Percentiles rank a stretch among this genome's conserved stretches.
These are phyloP conservation scores for Boletus reticulatus DNA, from an alignment of 768 basidiomycete genomes.

Conservation along the genomic window DNA sequence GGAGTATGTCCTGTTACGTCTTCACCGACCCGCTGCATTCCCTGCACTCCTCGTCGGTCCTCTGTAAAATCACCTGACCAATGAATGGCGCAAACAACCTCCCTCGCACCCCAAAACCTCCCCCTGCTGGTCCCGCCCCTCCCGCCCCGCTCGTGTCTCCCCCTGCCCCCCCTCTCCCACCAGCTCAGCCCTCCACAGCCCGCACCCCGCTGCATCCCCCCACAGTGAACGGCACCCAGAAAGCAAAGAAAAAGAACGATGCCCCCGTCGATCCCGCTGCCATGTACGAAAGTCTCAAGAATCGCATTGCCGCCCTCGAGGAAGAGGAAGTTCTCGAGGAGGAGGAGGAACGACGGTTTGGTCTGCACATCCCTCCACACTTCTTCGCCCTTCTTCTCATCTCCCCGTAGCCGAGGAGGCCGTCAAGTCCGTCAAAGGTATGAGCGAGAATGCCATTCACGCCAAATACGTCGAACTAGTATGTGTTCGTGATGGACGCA, in stretches of 20 bases:
- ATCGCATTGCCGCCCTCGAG: slow-evolving; percentile 83
- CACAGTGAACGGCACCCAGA: slow-evolving; percentile 35
- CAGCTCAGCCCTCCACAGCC: slow-evolving; percentile 31
- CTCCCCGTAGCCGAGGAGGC: slow-evolving; percentile 73
- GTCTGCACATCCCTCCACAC: slow-evolving; percentile 41
- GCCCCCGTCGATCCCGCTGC: slow-evolving; percentile 74
- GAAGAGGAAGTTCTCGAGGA: slow-evolving; percentile 86
- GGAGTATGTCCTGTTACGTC: not conserved
- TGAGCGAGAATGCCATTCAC: slow-evolving; percentile 81
- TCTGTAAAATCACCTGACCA: slow-evolving; percentile 17
- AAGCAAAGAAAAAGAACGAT: slow-evolving; percentile 69
- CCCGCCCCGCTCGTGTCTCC: slow-evolving; percentile 42
- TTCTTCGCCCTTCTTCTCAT: slow-evolving; percentile 8
- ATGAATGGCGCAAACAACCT: slow-evolving; percentile 46
- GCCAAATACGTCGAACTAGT: slow-evolving; percentile 88
- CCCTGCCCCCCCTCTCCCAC: slow-evolving; percentile 31
- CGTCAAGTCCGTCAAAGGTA: slow-evolving; percentile 78
- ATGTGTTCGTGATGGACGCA: slow-evolving; percentile 30
- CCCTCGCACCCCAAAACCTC: slow-evolving; percentile 45
- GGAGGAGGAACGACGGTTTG: slow-evolving; percentile 78
- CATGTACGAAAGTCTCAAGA: slow-evolving; percentile 89
- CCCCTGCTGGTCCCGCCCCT: slow-evolving; percentile 57
- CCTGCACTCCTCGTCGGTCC: slow-evolving; percentile 29
- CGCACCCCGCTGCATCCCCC: slow-evolving; percentile 34
- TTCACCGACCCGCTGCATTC: slow-evolving; percentile 23